These are phyloP conservation scores for Aristolochia californica DNA, from an alignment of 164 flowering plant genomes.

Conservation along the genomic window DNA sequence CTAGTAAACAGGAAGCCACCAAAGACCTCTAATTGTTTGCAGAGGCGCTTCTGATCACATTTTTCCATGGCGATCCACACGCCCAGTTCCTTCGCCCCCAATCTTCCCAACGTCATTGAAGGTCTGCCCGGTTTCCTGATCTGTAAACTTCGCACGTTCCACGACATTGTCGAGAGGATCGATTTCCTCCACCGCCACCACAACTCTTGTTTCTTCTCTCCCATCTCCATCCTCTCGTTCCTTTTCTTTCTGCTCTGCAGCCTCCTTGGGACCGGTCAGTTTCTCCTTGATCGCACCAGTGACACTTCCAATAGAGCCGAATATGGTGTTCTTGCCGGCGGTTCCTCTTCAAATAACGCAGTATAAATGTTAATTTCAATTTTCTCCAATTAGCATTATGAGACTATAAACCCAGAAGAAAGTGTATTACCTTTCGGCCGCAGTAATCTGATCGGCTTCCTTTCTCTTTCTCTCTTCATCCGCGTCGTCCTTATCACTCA, in stretches of 20 bases:
- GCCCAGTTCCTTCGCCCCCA: slow-evolving; percentile 20
- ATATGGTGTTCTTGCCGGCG: slow-evolving; percentile 15
- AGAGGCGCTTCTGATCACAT: slow-evolving; percentile 13
- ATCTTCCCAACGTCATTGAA: slow-evolving; percentile 39
- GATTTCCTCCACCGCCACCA: not conserved
- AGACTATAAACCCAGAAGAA: too few relatives aligned
- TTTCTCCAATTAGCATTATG: too few relatives aligned
- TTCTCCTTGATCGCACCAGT: slow-evolving; percentile 29
- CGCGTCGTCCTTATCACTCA: slow-evolving; percentile 19
- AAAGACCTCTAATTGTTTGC: not conserved
- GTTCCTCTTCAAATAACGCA: slow-evolving; percentile 11
- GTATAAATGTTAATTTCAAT: too few relatives aligned
- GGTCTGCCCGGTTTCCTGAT: slow-evolving; percentile 34
- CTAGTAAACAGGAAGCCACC: not conserved
- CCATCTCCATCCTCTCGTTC: not conserved
- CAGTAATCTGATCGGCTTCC: not conserved
- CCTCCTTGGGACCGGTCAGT: slow-evolving; percentile 15
- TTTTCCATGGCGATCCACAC: slow-evolving; percentile 20
- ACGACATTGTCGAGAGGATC: slow-evolving; percentile 6
- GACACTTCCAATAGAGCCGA: slow-evolving; percentile 19
- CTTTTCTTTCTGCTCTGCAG: slow-evolving; percentile 9
- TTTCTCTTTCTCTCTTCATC: slow-evolving; percentile 9
- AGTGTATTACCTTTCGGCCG: slow-evolving; percentile 14
- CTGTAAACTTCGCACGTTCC: slow-evolving; percentile 28
- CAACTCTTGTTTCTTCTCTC: not conserved